Percentiles rank a stretch among this genome's conserved stretches.
Evolutionary conservation across 208 protist genomes (phyloP).

Genomic region (Leishmania turanica): DNA sequence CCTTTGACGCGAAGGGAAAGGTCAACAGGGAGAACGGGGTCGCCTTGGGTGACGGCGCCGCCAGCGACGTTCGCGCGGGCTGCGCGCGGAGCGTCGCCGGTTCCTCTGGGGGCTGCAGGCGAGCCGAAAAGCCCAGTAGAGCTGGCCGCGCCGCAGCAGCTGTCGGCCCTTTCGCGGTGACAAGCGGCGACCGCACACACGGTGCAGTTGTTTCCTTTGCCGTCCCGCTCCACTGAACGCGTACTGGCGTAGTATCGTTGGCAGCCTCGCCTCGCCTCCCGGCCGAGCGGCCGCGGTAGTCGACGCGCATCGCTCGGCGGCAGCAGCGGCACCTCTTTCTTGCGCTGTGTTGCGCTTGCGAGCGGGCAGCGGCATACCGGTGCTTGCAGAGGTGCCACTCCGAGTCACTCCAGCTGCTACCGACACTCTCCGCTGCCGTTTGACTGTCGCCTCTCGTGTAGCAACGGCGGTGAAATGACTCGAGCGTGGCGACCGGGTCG

Average conservation of each 20-base stretch:
- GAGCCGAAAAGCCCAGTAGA: constrained; percentile 16
- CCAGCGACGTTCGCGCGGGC: constrained; percentile 3
- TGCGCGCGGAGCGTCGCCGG: constrained; percentile 22
- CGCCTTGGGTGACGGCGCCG: too few species aligned
- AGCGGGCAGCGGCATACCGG: not conserved
- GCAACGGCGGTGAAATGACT: not conserved
- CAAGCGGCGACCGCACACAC: not conserved
- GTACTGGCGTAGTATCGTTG: not conserved
- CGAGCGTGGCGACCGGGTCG: constrained; percentile 10
- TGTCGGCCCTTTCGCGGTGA: not conserved
- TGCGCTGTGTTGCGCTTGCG: not conserved
- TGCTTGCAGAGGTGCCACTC: not conserved
- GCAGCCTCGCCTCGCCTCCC: not conserved
- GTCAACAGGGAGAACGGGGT: constrained; percentile 9
- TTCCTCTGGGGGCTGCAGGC: constrained; percentile 38
- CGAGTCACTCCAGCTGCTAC: not conserved
- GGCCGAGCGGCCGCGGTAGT: not conserved
- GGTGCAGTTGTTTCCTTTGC: not conserved
- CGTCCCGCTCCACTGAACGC: not conserved
- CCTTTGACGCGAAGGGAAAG: not conserved
- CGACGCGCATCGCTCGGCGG: not conserved
- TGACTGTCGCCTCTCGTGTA: not conserved
- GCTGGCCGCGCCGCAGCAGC: not conserved
- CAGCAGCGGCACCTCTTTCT: constrained; percentile 25
- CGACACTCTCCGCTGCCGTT: not conserved